Conservation (phyloP, 345 rosid genomes). For the Theobroma cacao region DNA sequence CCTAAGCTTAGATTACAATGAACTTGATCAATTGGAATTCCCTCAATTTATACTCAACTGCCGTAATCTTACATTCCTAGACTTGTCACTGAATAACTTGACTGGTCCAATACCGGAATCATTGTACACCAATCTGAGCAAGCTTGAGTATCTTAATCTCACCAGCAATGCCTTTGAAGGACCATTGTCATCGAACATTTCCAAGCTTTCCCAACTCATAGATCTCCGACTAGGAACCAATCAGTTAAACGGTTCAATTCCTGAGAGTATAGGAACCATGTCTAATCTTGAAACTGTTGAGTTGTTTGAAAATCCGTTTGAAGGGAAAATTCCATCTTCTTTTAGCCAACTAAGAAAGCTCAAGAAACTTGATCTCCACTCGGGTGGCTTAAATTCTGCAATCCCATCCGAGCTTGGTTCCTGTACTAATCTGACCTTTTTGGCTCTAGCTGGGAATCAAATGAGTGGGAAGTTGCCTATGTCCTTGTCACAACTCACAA, state of each 20-base stretch:
- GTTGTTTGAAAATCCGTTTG: conserved; percentile 34
- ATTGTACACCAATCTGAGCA: conserved; percentile 33
- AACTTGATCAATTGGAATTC: conserved; percentile 27
- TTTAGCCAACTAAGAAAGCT: conserved; percentile 47
- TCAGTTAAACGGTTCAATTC: conserved; percentile 35
- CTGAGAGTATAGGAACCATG: conserved; percentile 33
- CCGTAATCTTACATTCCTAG: conserved; percentile 46
- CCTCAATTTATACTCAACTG: conserved; percentile 43
- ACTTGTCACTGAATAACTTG: conserved; percentile 41
- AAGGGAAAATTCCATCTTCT: conserved; percentile 48
- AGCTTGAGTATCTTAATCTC: conserved; percentile 41
- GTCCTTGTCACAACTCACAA: conserved; percentile 43
- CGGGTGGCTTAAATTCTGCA: conserved; percentile 37
- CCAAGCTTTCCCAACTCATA: conserved; percentile 48
- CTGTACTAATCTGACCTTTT: conserved; percentile 41
- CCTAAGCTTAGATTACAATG: conserved; percentile 39
- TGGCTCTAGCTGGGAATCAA: conserved; percentile 47
- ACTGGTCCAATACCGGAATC: conserved; percentile 43
- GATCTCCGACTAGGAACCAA: conserved; percentile 29
- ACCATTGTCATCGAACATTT: conserved; percentile 34
- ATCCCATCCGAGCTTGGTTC: conserved; percentile 51
- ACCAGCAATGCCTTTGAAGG: conserved; percentile 34
- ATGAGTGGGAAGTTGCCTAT: conserved; percentile 45
- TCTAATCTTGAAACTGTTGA: conserved; percentile 37
- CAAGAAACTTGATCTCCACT: conserved; percentile 29